phyloP scores from a whole-genome alignment of 108 stramenopile genomes.

The Seminavis robusta region DNA sequence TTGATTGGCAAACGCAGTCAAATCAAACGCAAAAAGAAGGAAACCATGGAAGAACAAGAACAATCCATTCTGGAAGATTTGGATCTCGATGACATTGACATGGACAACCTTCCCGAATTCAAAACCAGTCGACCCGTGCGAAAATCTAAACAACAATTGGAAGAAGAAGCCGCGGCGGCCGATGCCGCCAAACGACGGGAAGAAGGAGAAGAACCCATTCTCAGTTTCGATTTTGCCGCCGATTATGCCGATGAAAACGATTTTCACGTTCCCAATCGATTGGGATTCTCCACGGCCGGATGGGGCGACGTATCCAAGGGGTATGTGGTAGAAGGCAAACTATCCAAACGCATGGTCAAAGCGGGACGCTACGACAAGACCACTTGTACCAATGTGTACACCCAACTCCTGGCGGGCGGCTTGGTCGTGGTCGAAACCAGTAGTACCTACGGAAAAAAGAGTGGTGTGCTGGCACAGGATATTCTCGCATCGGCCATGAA shows the following conservation, averaged over 20 bases:
- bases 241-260: constrained; percentile 81
- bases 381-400: constrained; percentile 74
- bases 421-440: constrained; percentile 74
- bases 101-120: constrained; percentile 40
- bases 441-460: constrained; percentile 46
- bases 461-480: too few species aligned
- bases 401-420: constrained; percentile 54
- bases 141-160: constrained; percentile 20
- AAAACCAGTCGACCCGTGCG: constrained; percentile 30
- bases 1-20: constrained; percentile 45
- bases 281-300: constrained; percentile 62
- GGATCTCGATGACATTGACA: constrained; percentile 12
- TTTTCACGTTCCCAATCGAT: constrained; percentile 83
- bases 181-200: constrained; percentile 6
- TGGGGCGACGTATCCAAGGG: constrained; percentile 67
- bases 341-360: constrained; percentile 65
- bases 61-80: not conserved
- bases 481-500: too few species aligned
- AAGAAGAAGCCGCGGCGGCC: constrained; percentile 12
- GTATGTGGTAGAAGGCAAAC: constrained; percentile 53
- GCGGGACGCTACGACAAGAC: constrained; percentile 62
- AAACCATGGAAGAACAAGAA: constrained; percentile 18
- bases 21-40: constrained; percentile 41
- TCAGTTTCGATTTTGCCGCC: constrained; percentile 61
- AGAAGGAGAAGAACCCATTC: constrained; percentile 10